These are phyloP conservation scores for Plasmodium cynomolgi DNA, from an alignment of 169 alveolate genomes.

Conservation along the genomic window DNA sequence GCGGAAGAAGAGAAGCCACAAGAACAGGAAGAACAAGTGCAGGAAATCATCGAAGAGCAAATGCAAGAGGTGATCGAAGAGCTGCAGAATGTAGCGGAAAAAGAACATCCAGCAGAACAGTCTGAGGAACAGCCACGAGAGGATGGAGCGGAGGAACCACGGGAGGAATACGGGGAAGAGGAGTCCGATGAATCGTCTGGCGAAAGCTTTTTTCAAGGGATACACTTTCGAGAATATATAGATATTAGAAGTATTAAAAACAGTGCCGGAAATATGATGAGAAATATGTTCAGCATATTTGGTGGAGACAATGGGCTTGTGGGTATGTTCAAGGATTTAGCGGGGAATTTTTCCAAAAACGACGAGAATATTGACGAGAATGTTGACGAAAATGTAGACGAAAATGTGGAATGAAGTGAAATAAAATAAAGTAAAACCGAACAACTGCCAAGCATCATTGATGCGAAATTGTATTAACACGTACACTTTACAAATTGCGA, in stretches of 20 bases:
- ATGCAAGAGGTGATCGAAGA: too few relatives aligned
- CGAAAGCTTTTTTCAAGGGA: background rate
- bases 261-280: background rate
- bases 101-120: background rate
- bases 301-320: background rate
- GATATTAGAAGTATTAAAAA: background rate
- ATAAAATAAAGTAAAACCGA: background rate
- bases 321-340: background rate
- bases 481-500: background rate
- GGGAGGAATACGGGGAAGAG: background rate
- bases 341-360: background rate
- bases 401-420: background rate
- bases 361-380: background rate
- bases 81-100: background rate
- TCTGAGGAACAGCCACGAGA: background rate
- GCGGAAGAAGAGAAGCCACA: background rate
- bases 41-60: too few relatives aligned
- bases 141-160: background rate
- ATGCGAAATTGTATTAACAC: background rate
- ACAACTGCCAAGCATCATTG: background rate
- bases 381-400: background rate
- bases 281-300: background rate
- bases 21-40: background rate
- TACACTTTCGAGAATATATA: background rate
- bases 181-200: background rate